phyloP scores from a whole-genome alignment of 306 rosid species.

The Hippophae gyantsensis region DNA sequence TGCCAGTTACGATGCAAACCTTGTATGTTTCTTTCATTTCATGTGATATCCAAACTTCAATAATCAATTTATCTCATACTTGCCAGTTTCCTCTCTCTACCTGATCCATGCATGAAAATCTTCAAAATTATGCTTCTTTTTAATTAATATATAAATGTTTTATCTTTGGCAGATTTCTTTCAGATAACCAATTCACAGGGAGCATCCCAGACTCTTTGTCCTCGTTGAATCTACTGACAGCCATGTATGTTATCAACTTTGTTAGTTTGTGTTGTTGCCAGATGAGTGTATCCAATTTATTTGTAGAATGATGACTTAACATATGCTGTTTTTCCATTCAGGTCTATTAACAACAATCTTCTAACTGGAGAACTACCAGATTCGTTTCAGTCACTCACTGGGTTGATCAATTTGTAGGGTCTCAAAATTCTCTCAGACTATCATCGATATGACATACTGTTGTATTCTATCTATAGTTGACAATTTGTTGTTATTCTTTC shows the following conservation, averaged over 20 bases:
- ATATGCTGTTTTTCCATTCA: conserved; percentile 32
- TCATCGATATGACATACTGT: conserved; percentile 6
- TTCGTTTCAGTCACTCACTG: conserved; percentile 43
- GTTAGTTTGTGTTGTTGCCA: conserved; percentile 4
- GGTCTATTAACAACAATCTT: conserved; percentile 69
- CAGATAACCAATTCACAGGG: conserved; percentile 71
- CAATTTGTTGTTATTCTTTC: conserved; percentile 23
- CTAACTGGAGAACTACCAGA: conserved; percentile 82
- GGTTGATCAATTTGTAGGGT: conserved; percentile 70
- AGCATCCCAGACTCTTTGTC: conserved; percentile 68
- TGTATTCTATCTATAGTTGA: conserved; percentile 10
- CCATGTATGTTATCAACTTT: conserved; percentile 39
- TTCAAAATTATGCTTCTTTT: conserved; percentile 1
- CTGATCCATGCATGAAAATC: conserved; percentile 7
- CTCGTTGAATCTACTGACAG: conserved; percentile 47
- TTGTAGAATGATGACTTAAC: conserved; percentile 15
- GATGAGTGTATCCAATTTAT: conserved; percentile 9
- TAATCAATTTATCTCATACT: conserved; percentile 14
- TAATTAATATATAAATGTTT: conserved; percentile 17
- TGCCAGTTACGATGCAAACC: conserved; percentile 64
- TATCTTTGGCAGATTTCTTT: conserved; percentile 74
- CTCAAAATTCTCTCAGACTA: conserved; percentile 15
- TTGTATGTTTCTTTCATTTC: conserved; percentile 41
- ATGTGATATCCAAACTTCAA: neutral
- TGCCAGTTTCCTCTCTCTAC: neutral